phyloP scores from a whole-genome alignment of 345 rosid species.

The Gossypium thurberi region DNA sequence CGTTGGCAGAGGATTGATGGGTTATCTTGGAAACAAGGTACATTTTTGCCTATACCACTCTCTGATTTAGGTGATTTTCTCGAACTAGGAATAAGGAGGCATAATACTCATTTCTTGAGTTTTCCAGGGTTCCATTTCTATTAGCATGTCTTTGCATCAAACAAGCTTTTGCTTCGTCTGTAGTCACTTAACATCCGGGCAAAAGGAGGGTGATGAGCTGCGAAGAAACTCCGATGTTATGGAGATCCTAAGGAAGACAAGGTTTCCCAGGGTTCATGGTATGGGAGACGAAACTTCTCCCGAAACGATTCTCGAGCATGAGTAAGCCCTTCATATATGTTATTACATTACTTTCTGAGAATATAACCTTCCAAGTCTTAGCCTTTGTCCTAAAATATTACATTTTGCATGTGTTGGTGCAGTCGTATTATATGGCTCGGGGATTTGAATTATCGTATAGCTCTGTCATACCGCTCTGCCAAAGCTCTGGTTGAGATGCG shows the following conservation, averaged over 20 bases:
- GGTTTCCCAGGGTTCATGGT: slow-evolving; percentile 77
- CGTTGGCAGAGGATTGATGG: slow-evolving; percentile 99
- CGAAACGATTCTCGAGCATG: slow-evolving; percentile 79
- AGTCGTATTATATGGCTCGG: slow-evolving; percentile 97
- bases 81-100: slow-evolving; percentile 8
- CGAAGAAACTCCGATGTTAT: slow-evolving; percentile 90
- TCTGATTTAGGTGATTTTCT: slow-evolving; percentile 12
- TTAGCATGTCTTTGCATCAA: slow-evolving; percentile 93
- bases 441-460: slow-evolving; percentile 91
- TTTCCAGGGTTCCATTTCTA: slow-evolving; percentile 91
- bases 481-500: slow-evolving; percentile 96
- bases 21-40: slow-evolving; percentile 99
- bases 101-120: slow-evolving; percentile 14
- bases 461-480: slow-evolving; percentile 77
- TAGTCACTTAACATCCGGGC: slow-evolving; percentile 94
- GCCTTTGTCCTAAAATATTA: background rate
- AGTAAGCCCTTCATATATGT: slow-evolving; percentile 34
- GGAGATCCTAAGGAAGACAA: slow-evolving; percentile 94
- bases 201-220: slow-evolving; percentile 94
- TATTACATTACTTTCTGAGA: background rate
- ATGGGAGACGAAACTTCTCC: slow-evolving; percentile 67
- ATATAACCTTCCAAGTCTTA: background rate
- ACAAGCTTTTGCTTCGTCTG: slow-evolving; percentile 98
- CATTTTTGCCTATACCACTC: slow-evolving; percentile 8
- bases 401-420: slow-evolving; percentile 19